Percentiles rank a stretch among this genome's conserved stretches.
Evolutionary conservation across 1,284 basidiomycete genomes (phyloP).

Genomic region (Rhodotorula mucilaginosa): DNA sequence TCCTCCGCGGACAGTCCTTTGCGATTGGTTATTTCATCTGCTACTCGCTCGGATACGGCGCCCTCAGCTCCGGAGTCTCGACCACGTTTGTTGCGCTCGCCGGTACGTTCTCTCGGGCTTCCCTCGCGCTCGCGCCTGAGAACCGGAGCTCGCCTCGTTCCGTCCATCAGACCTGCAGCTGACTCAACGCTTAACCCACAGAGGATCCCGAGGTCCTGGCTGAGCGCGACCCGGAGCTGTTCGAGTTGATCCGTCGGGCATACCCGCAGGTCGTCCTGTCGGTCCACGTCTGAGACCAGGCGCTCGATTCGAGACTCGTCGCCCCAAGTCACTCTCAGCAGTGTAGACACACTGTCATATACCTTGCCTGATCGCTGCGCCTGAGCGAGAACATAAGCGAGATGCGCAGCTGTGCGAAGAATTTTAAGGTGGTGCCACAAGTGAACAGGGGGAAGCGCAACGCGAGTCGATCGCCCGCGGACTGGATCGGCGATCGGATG

Average conservation of each 20-base stretch:
- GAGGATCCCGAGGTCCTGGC: slow-evolving; percentile 55
- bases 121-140: background rate
- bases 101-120: background rate
- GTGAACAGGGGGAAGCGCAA: too few relatives aligned
- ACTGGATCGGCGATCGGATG: too few relatives aligned
- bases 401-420: too few relatives aligned
- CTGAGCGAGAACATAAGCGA: too few relatives aligned
- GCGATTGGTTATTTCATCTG: slow-evolving; percentile 48
- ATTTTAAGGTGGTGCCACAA: too few relatives aligned
- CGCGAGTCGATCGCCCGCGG: background rate
- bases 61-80: slow-evolving; percentile 31
- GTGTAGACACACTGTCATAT: too few relatives aligned
- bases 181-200: background rate
- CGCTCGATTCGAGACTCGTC: too few relatives aligned
- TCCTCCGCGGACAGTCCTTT: slow-evolving; percentile 41
- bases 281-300: background rate
- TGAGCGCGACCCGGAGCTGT: slow-evolving; percentile 68
- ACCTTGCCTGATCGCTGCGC: too few relatives aligned
- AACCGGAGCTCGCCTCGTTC: too few relatives aligned
- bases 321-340: too few relatives aligned
- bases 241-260: slow-evolving; percentile 52
- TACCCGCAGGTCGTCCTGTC: slow-evolving; percentile 50
- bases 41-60: slow-evolving; percentile 44
- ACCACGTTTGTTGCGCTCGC: slow-evolving; percentile 50
- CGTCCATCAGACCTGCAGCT: background rate